A percentile compares a stretch with the other conserved stretches of the same genome.
Evolutionary conservation across 495 filamentous ascomycete species (phyloP).

Genomic region (Penicillium argentinense): DNA sequence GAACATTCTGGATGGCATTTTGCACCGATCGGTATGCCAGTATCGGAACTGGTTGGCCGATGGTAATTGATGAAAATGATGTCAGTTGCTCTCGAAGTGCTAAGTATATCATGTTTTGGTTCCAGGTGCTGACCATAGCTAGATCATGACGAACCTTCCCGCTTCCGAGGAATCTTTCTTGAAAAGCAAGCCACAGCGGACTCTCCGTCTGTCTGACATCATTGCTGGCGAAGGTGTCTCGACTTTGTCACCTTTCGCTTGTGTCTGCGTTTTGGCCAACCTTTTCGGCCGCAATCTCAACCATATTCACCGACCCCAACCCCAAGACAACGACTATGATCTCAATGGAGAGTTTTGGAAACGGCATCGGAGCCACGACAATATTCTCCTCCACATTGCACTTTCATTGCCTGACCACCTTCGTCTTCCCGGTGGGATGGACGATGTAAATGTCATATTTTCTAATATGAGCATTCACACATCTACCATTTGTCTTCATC

Average conservation of each 20-base stretch:
- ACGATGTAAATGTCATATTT: slow-evolving; percentile 86
- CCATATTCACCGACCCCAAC: slow-evolving; percentile 87
- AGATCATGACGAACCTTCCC: slow-evolving; percentile 84
- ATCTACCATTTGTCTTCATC: slow-evolving; percentile 94
- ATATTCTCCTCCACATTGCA: slow-evolving; percentile 82
- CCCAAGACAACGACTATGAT: slow-evolving; percentile 80
- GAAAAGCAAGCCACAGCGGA: slow-evolving; percentile 69
- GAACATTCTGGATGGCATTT: slow-evolving; percentile 95
- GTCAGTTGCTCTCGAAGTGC: slow-evolving; percentile 38
- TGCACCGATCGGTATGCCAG: slow-evolving; percentile 89
- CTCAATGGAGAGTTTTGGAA: slow-evolving; percentile 97
- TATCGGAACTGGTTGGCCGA: slow-evolving; percentile 97
- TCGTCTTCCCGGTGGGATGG: slow-evolving; percentile 73
- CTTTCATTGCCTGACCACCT: slow-evolving; percentile 81
- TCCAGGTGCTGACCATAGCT: slow-evolving; percentile 11
- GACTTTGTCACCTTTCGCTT: slow-evolving; percentile 74
- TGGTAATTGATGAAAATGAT: slow-evolving; percentile 90
- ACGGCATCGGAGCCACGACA: slow-evolving; percentile 84
- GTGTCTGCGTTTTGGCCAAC: slow-evolving; percentile 79
- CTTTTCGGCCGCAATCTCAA: slow-evolving; percentile 93
- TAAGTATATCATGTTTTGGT: not conserved
- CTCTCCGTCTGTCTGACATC: slow-evolving; percentile 66
- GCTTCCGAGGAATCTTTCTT: slow-evolving; percentile 84
- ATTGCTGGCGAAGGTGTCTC: slow-evolving; percentile 69
- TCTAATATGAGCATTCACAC: slow-evolving; percentile 97